Percentiles rank a stretch among this genome's conserved stretches.
Evolutionary conservation across 805 yeast species (phyloP).

Genomic region (Saturnispora gosingensis): DNA sequence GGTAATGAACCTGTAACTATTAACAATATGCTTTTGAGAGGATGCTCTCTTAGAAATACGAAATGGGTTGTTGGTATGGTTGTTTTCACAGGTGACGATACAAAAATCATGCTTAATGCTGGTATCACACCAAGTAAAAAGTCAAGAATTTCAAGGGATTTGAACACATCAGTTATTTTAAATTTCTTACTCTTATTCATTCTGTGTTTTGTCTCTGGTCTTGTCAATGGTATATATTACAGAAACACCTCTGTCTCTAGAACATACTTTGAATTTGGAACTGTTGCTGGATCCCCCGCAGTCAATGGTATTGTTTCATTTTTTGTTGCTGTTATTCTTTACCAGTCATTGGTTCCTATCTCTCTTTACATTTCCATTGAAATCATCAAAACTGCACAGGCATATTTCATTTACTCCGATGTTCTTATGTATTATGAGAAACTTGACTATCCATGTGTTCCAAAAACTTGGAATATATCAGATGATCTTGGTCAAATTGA

Average conservation of each 20-base stretch:
- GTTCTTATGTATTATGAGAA: conserved; percentile 57
- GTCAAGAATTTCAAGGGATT: conserved; percentile 63
- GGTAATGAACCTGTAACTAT: conserved; percentile 58
- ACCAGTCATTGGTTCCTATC: conserved; percentile 75
- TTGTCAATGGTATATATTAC: conserved; percentile 64
- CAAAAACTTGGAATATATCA: conserved; percentile 77
- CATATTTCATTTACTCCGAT: conserved; percentile 71
- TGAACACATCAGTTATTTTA: conserved; percentile 59
- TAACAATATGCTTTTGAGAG: conserved; percentile 63
- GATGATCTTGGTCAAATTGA: conserved; percentile 85
- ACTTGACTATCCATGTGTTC: conserved; percentile 74
- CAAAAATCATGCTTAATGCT: conserved; percentile 74
- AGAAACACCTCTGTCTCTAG: conserved; percentile 39
- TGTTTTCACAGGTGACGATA: conserved; percentile 66
- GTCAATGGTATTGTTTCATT: conserved; percentile 63
- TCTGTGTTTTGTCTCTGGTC: conserved; percentile 60
- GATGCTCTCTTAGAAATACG: conserved; percentile 70
- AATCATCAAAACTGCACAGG: conserved; percentile 75
- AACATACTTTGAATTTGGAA: conserved; percentile 58
- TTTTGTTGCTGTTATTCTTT: conserved; percentile 67
- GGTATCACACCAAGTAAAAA: conserved; percentile 73
- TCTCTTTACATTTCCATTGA: conserved; percentile 76
- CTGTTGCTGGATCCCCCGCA: conserved; percentile 56
- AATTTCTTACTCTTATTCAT: conserved; percentile 58
- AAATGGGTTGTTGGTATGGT: conserved; percentile 78